Conservation (phyloP, 164 flowering plant genomes). For the Umbellularia californica region DNA sequence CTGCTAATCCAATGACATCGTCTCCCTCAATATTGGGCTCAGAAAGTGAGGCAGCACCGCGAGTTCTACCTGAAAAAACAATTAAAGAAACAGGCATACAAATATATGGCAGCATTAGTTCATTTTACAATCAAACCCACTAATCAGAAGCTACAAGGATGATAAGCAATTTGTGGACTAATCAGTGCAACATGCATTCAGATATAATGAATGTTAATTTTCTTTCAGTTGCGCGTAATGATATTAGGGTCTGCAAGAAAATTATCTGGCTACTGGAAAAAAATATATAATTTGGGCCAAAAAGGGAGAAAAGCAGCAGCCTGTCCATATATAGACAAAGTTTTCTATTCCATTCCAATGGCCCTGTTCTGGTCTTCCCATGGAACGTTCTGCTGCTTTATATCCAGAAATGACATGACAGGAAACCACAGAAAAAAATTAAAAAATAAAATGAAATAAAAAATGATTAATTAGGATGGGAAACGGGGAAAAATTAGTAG, state of each 20-base stretch:
- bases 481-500: too few species aligned
- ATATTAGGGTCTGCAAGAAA: background rate
- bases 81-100: background rate
- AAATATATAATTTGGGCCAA: too few species aligned
- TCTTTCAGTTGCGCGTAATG: too few species aligned
- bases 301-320: background rate
- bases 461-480: too few species aligned
- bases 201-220: background rate
- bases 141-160: background rate
- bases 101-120: background rate
- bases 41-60: conserved; percentile 28
- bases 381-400: too few species aligned
- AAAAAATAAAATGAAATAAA: too few species aligned
- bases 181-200: background rate
- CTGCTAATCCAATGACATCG: conserved; percentile 63
- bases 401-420: too few species aligned
- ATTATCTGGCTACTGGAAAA: background rate
- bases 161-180: background rate
- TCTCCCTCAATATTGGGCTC: conserved; percentile 53
- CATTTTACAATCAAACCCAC: background rate
- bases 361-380: background rate
- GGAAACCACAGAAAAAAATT: too few species aligned
- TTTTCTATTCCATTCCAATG: background rate
- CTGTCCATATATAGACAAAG: background rate
- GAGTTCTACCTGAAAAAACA: conserved; percentile 51